Evolutionary conservation across 257 asterid species (phyloP).

Genomic region (Solanum ossicruentum): DNA sequence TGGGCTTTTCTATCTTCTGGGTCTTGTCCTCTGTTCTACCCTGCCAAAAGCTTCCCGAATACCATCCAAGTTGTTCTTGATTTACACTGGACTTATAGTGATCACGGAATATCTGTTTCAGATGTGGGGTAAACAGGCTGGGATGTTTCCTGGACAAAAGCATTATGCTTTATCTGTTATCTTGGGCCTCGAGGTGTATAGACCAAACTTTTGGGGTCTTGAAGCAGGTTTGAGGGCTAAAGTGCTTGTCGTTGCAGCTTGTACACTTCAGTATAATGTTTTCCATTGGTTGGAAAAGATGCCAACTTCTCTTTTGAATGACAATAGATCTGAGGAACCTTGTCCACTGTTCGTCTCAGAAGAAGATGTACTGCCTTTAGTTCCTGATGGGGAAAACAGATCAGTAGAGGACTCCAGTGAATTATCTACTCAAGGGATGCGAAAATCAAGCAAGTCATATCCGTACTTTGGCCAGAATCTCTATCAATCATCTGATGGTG

Average conservation of each 20-base stretch:
- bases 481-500: conserved; percentile 27
- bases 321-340: conserved; percentile 65
- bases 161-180: conserved; percentile 50
- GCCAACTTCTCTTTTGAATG: conserved; percentile 39
- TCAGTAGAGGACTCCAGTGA: conserved; percentile 29
- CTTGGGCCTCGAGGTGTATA: conserved; percentile 73
- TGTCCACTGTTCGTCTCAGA: conserved; percentile 76
- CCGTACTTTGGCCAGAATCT: conserved; percentile 31
- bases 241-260: conserved; percentile 84
- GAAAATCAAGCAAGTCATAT: conserved; percentile 37
- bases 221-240: conserved; percentile 88
- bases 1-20: conserved; percentile 79
- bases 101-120: conserved; percentile 78
- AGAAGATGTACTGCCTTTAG: conserved; percentile 36
- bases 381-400: conserved; percentile 34
- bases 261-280: conserved; percentile 87
- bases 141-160: conserved; percentile 93
- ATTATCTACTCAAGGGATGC: conserved; percentile 22
- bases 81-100: conserved; percentile 74
- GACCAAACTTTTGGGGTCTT: conserved; percentile 59
- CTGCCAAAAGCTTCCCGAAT: conserved; percentile 74
- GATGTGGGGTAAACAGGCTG: conserved; percentile 82
- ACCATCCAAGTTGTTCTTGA: conserved; percentile 77
- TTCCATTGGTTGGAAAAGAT: conserved; percentile 76
- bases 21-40: conserved; percentile 55